Percentiles rank a stretch among this genome's conserved stretches.
phyloP scores from a whole-genome alignment of 768 basidiomycete species.

The Leccinum rimulosum region DNA sequence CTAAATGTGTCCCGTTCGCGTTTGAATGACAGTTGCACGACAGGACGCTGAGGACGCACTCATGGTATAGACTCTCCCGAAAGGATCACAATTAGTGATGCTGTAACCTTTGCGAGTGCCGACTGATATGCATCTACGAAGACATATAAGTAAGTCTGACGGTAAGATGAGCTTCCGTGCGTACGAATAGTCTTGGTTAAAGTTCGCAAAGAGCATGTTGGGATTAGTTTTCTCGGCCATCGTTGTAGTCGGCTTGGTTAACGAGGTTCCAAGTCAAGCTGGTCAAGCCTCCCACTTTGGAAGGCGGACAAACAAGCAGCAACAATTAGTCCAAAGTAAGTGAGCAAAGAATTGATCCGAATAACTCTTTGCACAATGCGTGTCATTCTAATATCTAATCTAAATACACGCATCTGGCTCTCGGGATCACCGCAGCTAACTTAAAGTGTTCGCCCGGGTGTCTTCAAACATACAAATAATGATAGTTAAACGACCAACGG shows the following conservation, averaged over 20 bases:
- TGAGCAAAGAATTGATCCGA: too few species aligned
- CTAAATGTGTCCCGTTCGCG: slow-evolving; percentile 37
- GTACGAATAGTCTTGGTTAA: slow-evolving; percentile 97
- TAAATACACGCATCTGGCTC: slow-evolving; percentile 11
- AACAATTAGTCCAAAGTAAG: neutral
- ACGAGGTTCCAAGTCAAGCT: neutral
- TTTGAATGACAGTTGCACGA: neutral
- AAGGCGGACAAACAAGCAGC: slow-evolving; percentile 16
- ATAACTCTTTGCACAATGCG: neutral
- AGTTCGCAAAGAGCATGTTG: slow-evolving; percentile 83
- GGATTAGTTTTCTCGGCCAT: slow-evolving; percentile 42
- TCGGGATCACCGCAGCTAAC: neutral
- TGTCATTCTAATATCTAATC: slow-evolving; percentile 4
- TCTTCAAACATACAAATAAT: slow-evolving; percentile 3
- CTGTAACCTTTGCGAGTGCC: slow-evolving; percentile 95
- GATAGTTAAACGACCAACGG: slow-evolving; percentile 3
- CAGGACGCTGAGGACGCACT: slow-evolving; percentile 54
- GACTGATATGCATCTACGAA: slow-evolving; percentile 78
- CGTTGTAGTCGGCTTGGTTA: slow-evolving; percentile 9
- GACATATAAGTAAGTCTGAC: slow-evolving; percentile 1
- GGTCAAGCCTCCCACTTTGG: slow-evolving; percentile 8
- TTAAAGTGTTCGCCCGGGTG: neutral
- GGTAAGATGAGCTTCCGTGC: slow-evolving; percentile 19
- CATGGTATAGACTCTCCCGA: slow-evolving; percentile 92
- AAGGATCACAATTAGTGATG: slow-evolving; percentile 98